A percentile compares a stretch with the other conserved stretches of the same genome.
These are phyloP conservation scores for Hypoxylon fuscum DNA, from an alignment of 495 filamentous ascomycete genomes.

Conservation along the genomic window DNA sequence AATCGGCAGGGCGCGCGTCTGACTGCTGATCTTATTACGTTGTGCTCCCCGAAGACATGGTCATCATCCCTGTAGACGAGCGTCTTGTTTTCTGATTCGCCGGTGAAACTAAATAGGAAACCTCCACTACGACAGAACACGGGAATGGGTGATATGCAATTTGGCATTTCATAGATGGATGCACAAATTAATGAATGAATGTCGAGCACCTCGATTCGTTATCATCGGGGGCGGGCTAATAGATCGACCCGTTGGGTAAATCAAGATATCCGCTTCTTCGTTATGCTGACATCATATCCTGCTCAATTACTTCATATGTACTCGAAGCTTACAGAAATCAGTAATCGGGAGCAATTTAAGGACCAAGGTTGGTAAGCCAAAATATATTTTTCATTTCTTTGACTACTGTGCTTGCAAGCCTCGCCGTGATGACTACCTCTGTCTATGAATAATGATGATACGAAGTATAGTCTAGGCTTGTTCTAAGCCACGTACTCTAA, in stretches of 20 bases:
- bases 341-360: not conserved
- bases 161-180: not conserved
- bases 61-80: constrained; percentile 7
- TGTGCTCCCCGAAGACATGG: not conserved
- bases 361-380: not conserved
- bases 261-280: not conserved
- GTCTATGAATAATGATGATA: not conserved
- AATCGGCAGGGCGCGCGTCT: constrained; percentile 23
- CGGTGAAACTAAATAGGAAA: not conserved
- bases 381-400: not conserved
- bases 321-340: not conserved
- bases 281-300: not conserved
- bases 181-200: no score
- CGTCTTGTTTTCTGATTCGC: not conserved
- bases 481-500: not conserved
- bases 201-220: no score
- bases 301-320: not conserved
- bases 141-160: not conserved
- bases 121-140: not conserved
- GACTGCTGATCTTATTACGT: constrained; percentile 3
- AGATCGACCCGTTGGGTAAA: not conserved
- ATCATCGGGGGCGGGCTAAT: not conserved
- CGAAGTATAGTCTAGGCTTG: not conserved
- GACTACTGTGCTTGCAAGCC: not conserved
- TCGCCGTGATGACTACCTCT: not conserved